These are phyloP conservation scores for Stromatinia cepivora DNA, from an alignment of 2,329 filamentous ascomycete genomes.

Conservation along the genomic window DNA sequence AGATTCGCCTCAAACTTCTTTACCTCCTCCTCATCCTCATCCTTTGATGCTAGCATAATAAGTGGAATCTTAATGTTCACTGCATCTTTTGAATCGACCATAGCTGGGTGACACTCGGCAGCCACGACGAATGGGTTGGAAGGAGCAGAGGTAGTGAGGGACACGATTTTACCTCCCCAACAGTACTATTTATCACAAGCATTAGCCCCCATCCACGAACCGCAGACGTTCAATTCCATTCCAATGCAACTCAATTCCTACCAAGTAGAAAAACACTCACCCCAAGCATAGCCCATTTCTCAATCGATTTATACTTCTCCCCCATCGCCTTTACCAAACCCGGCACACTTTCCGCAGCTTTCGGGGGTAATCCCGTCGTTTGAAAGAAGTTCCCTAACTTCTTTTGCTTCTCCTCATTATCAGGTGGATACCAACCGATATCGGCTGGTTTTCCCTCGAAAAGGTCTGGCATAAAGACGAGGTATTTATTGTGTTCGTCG, in stretches of 20 bases:
- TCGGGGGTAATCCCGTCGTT: constrained; percentile 33
- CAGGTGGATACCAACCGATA: constrained; percentile 56
- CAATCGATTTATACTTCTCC: constrained; percentile 54
- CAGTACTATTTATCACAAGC: constrained; percentile 33
- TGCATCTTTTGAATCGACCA: constrained; percentile 64
- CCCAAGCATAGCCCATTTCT: constrained; percentile 44
- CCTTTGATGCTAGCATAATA: constrained; percentile 63
- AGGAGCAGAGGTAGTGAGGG: constrained; percentile 28
- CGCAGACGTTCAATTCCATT: not conserved
- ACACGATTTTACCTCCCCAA: constrained; percentile 41
- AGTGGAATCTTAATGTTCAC: constrained; percentile 60
- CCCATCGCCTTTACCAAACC: constrained; percentile 50
- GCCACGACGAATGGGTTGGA: constrained; percentile 52
- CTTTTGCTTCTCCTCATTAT: constrained; percentile 62
- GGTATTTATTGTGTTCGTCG: constrained; percentile 63
- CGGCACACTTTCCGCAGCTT: constrained; percentile 51
- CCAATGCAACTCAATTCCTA: not conserved
- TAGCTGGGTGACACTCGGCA: constrained; percentile 58
- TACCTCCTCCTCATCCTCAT: constrained; percentile 54
- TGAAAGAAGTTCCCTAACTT: constrained; percentile 59
- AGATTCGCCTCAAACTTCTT: constrained; percentile 48
- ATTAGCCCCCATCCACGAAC: not conserved
- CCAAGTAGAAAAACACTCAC: constrained; percentile 20
- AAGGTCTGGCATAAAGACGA: constrained; percentile 89
- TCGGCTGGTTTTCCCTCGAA: constrained; percentile 63